Conservation (phyloP, 1,284 basidiomycete species). For the Athelia psychrophila region DNA sequence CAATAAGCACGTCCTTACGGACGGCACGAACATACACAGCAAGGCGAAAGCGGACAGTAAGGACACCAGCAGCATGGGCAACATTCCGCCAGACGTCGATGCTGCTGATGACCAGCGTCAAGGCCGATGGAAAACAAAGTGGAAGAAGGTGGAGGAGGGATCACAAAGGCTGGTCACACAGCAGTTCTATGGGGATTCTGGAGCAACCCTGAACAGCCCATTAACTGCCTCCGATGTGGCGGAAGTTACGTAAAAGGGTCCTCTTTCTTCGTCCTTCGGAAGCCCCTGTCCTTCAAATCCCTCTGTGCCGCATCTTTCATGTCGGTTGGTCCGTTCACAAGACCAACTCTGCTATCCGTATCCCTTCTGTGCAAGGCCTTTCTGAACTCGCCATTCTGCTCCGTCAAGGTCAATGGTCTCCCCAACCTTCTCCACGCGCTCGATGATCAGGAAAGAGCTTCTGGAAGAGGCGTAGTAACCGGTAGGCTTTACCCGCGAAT, state of each 20-base stretch:
- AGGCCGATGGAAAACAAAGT: conserved; percentile 9
- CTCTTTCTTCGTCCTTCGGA: no score
- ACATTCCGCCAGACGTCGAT: conserved; percentile 39
- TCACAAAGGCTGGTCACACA: no score
- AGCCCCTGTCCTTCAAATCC: no score
- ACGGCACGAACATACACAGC: conserved; percentile 66
- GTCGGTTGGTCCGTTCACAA: conserved; percentile 33
- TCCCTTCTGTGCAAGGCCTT: conserved; percentile 78
- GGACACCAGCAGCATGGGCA: conserved; percentile 45
- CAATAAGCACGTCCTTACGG: conserved; percentile 63
- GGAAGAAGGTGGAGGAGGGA: neutral
- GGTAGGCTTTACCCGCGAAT: conserved; percentile 38
- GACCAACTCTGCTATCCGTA: conserved; percentile 54
- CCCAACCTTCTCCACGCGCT: conserved; percentile 64
- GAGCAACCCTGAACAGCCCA: conserved; percentile 5
- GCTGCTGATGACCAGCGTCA: conserved; percentile 24
- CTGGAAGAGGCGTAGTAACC: conserved; percentile 74
- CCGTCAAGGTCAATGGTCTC: conserved; percentile 67
- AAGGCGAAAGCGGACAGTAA: conserved; percentile 59
- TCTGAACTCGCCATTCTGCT: conserved; percentile 63
- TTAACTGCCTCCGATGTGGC: neutral
- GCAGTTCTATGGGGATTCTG: neutral
- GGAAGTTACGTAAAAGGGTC: neutral
- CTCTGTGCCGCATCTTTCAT: no score
- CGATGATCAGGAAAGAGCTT: conserved; percentile 40